These are phyloP conservation scores for Elaeis guineensis DNA, from an alignment of 176 grass and related monocot genomes.

Conservation along the genomic window DNA sequence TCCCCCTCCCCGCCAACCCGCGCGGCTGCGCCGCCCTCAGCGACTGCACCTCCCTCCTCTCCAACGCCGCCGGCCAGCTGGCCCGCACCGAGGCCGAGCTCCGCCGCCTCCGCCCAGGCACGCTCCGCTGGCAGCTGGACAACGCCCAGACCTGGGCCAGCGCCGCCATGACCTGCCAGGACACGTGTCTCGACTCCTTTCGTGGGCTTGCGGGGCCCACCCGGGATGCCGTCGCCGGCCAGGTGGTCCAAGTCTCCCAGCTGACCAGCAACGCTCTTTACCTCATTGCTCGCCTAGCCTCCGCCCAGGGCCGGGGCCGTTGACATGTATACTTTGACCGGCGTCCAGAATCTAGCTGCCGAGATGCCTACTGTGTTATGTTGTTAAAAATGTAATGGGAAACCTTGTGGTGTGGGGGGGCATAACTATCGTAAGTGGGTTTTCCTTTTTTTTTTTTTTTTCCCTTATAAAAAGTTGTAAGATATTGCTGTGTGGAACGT, in stretches of 20 bases:
- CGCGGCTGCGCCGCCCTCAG: not conserved
- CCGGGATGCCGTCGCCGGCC: not conserved
- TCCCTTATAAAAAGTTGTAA: too few relatives aligned
- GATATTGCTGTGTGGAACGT: too few relatives aligned
- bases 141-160: slow-evolving; percentile 14
- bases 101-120: not conserved
- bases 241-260: not conserved
- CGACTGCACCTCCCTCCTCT: slow-evolving; percentile 5
- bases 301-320: not conserved
- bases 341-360: too few relatives aligned
- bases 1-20: not conserved
- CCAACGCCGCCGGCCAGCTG: not conserved
- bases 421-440: too few relatives aligned
- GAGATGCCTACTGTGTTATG: too few relatives aligned
- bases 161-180: slow-evolving; percentile 19
- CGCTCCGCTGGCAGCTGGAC: not conserved
- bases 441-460: too few relatives aligned
- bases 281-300: slow-evolving; percentile 7
- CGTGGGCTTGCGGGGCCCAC: not conserved
- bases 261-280: slow-evolving; percentile 19
- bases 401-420: too few relatives aligned
- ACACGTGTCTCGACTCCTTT: slow-evolving; percentile 1
- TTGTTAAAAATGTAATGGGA: too few relatives aligned
- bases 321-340: not conserved
- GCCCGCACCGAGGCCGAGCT: not conserved